Evolutionary conservation across 1,139 yeast genomes (phyloP).

Genomic region (Geotrichum fermentans): DNA sequence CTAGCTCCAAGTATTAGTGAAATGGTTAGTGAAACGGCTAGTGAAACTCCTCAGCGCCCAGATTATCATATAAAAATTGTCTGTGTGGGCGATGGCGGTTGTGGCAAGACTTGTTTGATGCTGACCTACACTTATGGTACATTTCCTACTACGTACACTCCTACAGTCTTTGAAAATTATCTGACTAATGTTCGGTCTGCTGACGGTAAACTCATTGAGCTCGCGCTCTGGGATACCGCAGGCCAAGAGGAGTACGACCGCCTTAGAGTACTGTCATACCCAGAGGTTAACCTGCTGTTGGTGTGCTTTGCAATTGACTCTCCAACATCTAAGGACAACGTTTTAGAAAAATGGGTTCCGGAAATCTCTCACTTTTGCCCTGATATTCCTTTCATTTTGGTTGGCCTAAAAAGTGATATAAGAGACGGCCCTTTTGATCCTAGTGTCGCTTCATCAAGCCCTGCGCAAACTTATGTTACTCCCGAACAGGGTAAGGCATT

Average conservation of each 20-base stretch:
- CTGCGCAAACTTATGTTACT: conserved; percentile 5
- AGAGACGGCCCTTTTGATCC: conserved; percentile 32
- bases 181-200: conserved; percentile 61
- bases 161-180: conserved; percentile 85
- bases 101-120: conserved; percentile 86
- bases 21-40: too few relatives aligned
- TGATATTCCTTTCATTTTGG: conserved; percentile 65
- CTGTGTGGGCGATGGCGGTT: conserved; percentile 86
- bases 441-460: background rate
- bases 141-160: conserved; percentile 74
- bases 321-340: conserved; percentile 61
- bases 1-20: background rate
- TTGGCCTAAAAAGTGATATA: conserved; percentile 76
- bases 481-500: conserved; percentile 42
- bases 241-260: conserved; percentile 92
- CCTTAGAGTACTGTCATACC: conserved; percentile 75
- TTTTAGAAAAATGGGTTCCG: conserved; percentile 79
- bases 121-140: conserved; percentile 76
- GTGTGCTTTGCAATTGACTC: conserved; percentile 72
- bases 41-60: conserved; percentile 9
- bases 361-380: conserved; percentile 83
- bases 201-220: conserved; percentile 53
- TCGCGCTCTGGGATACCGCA: conserved; percentile 90
- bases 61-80: conserved; percentile 48
- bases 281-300: conserved; percentile 70